Percentiles rank a stretch among this genome's conserved stretches.
phyloP scores from a whole-genome alignment of 179 eudicot genomes.

The Actinidia polygama region DNA sequence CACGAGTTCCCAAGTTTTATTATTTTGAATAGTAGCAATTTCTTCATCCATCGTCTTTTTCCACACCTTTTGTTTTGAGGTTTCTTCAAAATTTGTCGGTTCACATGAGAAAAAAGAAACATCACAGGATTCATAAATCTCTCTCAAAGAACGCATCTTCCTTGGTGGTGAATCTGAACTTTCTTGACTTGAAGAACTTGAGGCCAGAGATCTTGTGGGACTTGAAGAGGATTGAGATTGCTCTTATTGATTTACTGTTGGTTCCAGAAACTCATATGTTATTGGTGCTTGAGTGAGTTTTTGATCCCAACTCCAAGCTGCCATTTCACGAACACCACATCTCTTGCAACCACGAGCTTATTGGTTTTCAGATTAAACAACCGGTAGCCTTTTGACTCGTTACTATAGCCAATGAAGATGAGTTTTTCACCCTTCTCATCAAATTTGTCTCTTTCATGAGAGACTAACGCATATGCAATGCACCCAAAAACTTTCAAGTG shows the following conservation, averaged over 20 bases:
- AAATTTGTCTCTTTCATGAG: neutral
- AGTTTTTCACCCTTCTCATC: neutral
- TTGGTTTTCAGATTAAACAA: neutral
- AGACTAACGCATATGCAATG: neutral
- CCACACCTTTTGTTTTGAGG: neutral
- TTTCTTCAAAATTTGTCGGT: neutral
- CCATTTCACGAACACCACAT: neutral
- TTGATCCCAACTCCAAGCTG: neutral
- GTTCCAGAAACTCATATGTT: neutral
- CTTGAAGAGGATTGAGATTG: neutral
- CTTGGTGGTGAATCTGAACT: neutral
- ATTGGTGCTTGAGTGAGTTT: neutral
- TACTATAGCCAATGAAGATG: neutral
- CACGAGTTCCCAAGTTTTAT: neutral
- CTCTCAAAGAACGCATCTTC: neutral
- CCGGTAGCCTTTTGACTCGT: neutral
- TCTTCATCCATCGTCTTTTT: neutral
- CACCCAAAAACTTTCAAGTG: constrained; percentile 9
- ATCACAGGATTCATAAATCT: neutral
- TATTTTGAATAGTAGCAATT: neutral
- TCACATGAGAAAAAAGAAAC: neutral
- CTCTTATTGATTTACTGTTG: neutral
- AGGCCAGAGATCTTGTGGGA: neutral
- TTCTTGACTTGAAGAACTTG: neutral
- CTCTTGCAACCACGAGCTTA: neutral